Evolutionary conservation across 208 protist species (phyloP).

Genomic region (Herpetomonas muscarum): DNA sequence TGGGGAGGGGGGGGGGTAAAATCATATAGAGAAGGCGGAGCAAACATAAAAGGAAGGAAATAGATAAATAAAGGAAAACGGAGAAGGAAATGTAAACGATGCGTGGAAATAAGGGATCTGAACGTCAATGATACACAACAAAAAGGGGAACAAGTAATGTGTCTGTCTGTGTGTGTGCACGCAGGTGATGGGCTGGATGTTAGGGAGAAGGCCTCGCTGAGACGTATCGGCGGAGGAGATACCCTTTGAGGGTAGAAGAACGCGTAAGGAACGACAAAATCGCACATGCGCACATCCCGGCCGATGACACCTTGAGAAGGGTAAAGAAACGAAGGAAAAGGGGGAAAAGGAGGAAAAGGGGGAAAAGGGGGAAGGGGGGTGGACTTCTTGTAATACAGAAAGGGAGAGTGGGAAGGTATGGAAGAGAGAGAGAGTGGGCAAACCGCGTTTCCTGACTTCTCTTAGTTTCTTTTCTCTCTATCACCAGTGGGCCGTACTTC

Average conservation of each 20-base stretch:
- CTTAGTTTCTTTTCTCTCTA: too few relatives aligned
- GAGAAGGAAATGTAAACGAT: background rate
- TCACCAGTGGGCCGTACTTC: too few relatives aligned
- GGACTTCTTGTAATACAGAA: background rate
- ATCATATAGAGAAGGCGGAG: slow-evolving; percentile 6
- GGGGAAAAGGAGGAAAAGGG: slow-evolving; percentile 11
- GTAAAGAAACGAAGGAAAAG: slow-evolving; percentile 6
- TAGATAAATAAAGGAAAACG: slow-evolving; percentile 8
- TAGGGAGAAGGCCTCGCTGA: too few relatives aligned
- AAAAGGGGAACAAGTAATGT: background rate
- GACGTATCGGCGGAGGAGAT: too few relatives aligned
- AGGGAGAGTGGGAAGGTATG: background rate
- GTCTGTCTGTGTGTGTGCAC: too few relatives aligned
- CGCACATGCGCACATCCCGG: too few relatives aligned
- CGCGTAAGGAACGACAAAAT: too few relatives aligned
- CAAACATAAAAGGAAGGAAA: slow-evolving; percentile 3
- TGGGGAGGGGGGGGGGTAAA: background rate
- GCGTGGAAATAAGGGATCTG: background rate
- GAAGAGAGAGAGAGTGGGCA: background rate
- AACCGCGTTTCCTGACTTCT: background rate
- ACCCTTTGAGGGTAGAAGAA: too few relatives aligned
- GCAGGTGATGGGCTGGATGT: too few relatives aligned
- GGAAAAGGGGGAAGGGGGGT: background rate
- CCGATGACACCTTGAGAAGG: too few relatives aligned
- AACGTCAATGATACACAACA: slow-evolving; percentile 2